A percentile compares a stretch with the other conserved stretches of the same genome.
phyloP scores from a whole-genome alignment of 2,329 filamentous ascomycete species.

The Fusarium floridanum region DNA sequence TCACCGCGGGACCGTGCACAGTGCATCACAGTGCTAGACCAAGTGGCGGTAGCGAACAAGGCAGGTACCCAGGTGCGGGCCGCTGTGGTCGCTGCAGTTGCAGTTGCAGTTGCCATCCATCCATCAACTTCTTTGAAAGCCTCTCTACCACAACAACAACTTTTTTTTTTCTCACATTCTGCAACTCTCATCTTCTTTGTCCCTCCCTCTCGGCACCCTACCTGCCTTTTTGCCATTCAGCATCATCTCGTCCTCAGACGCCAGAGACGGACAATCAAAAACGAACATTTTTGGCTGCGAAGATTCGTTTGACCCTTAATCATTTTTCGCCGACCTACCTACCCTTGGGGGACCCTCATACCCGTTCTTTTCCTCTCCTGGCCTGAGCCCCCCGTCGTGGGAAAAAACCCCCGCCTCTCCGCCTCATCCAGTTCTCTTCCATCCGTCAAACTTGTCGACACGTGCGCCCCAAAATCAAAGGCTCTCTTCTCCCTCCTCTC shows the following conservation, averaged over 20 bases:
- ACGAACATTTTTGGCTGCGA: constrained; percentile 35
- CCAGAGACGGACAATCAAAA: constrained; percentile 25
- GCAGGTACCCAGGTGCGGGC: constrained; percentile 19
- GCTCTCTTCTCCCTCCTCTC: constrained; percentile 36
- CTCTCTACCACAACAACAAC: constrained; percentile 20
- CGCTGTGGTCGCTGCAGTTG: constrained; percentile 16
- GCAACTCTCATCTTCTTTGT: constrained; percentile 16
- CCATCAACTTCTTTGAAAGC: constrained; percentile 14
- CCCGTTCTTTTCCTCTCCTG: constrained; percentile 46
- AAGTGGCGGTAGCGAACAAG: constrained; percentile 35
- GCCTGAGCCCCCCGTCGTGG: constrained; percentile 34
- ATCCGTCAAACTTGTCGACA: constrained; percentile 49
- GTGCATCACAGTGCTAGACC: constrained; percentile 17
- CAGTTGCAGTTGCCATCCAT: not conserved
- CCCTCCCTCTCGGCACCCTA: constrained; percentile 22
- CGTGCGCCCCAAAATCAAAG: constrained; percentile 45
- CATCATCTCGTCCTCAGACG: constrained; percentile 19
- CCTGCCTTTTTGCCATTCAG: constrained; percentile 24
- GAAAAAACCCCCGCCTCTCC: constrained; percentile 49
- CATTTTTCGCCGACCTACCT: constrained; percentile 2
- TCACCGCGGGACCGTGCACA: constrained; percentile 26
- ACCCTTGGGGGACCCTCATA: constrained; percentile 32
- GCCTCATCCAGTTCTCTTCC: constrained; percentile 44
- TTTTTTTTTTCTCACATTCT: constrained; percentile 3
- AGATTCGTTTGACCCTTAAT: constrained; percentile 37